Evolutionary conservation across 1,139 yeast genomes (phyloP).

Genomic region (Nakaseomyces bracarensis): DNA sequence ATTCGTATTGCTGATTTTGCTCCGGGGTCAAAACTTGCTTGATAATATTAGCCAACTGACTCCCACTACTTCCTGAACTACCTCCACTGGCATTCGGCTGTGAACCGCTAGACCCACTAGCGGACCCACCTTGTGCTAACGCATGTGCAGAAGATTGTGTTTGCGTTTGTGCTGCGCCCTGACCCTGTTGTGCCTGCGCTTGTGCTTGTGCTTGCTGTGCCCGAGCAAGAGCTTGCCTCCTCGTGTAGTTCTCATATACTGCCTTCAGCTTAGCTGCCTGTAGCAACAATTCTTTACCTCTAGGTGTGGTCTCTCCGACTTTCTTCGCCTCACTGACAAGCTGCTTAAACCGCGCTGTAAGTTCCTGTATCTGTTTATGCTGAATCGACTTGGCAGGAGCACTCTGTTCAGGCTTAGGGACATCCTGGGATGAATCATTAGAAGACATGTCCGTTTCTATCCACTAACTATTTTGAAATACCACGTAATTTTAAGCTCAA

Average conservation of each 20-base stretch:
- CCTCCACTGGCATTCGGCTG: conserved; percentile 11
- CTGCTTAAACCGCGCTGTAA: conserved; percentile 50
- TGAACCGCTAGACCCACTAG: conserved; percentile 12
- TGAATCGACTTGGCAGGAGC: conserved; percentile 29
- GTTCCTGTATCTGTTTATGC: conserved; percentile 53
- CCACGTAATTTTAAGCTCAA: too few relatives aligned
- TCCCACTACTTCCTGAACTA: conserved; percentile 9
- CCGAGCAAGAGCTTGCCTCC: conserved; percentile 27
- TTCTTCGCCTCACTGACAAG: conserved; percentile 57
- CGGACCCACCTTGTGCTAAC: conserved; percentile 14
- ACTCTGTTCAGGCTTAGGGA: background rate
- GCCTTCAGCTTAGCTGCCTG: conserved; percentile 56
- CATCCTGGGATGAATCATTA: background rate
- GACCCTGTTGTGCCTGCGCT: too few relatives aligned
- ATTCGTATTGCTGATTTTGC: conserved; percentile 29
- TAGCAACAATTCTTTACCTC: conserved; percentile 59
- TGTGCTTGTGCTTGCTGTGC: conserved; percentile 12
- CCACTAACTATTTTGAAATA: too few relatives aligned
- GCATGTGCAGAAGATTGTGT: too few relatives aligned
- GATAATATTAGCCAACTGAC: conserved; percentile 22
- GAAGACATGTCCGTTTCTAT: too few relatives aligned
- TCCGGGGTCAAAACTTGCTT: conserved; percentile 29
- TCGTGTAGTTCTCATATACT: conserved; percentile 27
- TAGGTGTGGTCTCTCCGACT: conserved; percentile 50
- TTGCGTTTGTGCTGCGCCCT: too few relatives aligned